Conservation (phyloP, 225 moss, liverwort and hornwort species). For the Ulota crispa region DNA sequence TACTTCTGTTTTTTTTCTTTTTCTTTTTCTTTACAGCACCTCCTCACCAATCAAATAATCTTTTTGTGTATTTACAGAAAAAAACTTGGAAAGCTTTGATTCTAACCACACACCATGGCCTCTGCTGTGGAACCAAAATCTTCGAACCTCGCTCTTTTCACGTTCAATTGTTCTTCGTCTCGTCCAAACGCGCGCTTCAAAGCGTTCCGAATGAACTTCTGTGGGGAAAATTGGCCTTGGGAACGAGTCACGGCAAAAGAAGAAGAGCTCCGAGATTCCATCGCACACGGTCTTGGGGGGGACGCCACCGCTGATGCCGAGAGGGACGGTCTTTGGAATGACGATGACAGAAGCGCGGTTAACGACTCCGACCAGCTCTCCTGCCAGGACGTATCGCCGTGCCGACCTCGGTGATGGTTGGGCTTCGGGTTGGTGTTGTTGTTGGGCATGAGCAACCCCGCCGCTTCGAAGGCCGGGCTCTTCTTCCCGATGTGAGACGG, state of each 20-base stretch:
- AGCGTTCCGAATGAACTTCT: slow-evolving; percentile 36
- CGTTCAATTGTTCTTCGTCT: slow-evolving; percentile 13
- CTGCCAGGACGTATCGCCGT: slow-evolving; percentile 32
- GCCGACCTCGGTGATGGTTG: slow-evolving; percentile 32
- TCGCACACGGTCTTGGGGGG: slow-evolving; percentile 9
- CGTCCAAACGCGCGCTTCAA: slow-evolving; percentile 44
- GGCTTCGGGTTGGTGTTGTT: slow-evolving; percentile 15
- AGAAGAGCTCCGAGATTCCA: slow-evolving; percentile 8
- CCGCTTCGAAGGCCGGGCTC: background rate
- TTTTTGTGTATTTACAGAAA: slow-evolving; percentile 21
- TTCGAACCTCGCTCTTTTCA: slow-evolving; percentile 38
- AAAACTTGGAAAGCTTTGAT: fast-evolving
- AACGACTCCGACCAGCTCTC: slow-evolving; percentile 37
- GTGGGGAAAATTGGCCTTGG: slow-evolving; percentile 41
- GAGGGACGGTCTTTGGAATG: slow-evolving; percentile 1
- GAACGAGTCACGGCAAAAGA: slow-evolving; percentile 23
- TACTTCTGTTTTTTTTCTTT: background rate
- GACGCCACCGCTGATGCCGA: background rate
- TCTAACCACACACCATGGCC: slow-evolving; percentile 53
- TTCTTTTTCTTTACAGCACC: background rate
- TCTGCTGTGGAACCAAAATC: slow-evolving; percentile 36
- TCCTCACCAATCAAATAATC: slow-evolving; percentile 13
- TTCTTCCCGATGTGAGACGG: slow-evolving; percentile 47
- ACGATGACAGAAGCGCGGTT: slow-evolving; percentile 16
- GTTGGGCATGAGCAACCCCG: background rate